Evolutionary conservation across 148 eudicot genomes (phyloP), one percentile per base, ranked within the genome.

Genomic region (Rhododendron ferrugineum): DNA sequence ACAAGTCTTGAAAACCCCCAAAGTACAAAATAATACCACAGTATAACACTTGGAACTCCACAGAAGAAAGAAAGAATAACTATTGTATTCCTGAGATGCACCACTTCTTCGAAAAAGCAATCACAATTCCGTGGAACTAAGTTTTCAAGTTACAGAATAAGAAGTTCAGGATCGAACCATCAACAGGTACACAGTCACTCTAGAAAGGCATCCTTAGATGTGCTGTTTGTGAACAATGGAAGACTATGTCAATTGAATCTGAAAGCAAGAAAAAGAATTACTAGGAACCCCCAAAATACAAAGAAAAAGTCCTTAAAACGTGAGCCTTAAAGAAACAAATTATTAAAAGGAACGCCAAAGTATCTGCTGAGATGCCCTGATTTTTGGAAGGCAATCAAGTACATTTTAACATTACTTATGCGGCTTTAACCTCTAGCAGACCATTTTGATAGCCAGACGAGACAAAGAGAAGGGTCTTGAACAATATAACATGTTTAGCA

Each of bases 111-210:
- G 2, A 68, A 68, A 68, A 28, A 68, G 34, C 74, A 68, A 68
- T 68, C 32, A 30, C 16, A 68, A 3, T 68, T 64, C 32, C 3
- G 6, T 26, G 8, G 37, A 70, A 32, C 3, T 70, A 30, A 84
- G 34, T 49, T 73, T n/a, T 34, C 52, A 34, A 32, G n/a, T 68
- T 28, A 28, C 13, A 72, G 11, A 50, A 62, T n/a, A 83, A 42
- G 9, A 73, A 83, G 84, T 32, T 64, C 56, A 82, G 37, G 37
- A 75, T 85, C 32, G 37, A 86, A 90, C 90, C 90, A 88, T 90
- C 70, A 52, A 56, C 23, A 34, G 6, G 66, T 49, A 58, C 52
- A 34, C 26, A 56, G 47, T 5, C 22, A 72, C 77, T 58, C 86
- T 87, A 85, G 46, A 83, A 85, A 30, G 70, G 77, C 86, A 82